Evolutionary conservation across 179 eudicot species (phyloP).

Genomic region (Heliamphora pulchella): DNA sequence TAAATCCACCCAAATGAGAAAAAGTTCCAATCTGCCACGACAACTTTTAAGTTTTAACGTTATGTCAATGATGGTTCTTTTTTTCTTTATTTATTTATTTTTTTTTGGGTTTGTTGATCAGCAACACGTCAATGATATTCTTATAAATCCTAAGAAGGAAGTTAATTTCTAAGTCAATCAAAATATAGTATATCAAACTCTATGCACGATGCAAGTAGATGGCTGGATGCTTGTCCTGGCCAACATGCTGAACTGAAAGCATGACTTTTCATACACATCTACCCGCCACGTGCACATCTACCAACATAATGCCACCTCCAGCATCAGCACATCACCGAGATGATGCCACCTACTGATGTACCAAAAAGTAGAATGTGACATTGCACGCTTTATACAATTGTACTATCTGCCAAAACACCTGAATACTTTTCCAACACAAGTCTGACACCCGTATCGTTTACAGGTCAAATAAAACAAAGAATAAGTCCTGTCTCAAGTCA

Average conservation of each 20-base stretch:
- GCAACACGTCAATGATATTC: neutral
- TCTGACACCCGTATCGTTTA: neutral
- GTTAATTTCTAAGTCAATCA: neutral
- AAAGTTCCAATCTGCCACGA: neutral
- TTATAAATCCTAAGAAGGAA: neutral
- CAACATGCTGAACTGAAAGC: neutral
- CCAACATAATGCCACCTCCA: conserved; percentile 2
- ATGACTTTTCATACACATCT: neutral
- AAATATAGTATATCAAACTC: neutral
- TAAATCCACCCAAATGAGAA: neutral
- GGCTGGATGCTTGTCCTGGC: neutral
- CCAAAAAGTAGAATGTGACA: neutral
- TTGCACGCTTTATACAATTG: neutral
- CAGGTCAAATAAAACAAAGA: neutral
- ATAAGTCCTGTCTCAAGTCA: neutral
- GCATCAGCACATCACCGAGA: neutral
- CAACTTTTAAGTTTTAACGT: neutral
- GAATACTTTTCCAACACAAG: neutral
- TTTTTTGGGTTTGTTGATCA: too few relatives aligned
- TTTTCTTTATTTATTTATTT: too few relatives aligned
- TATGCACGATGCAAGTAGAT: neutral
- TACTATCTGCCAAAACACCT: neutral
- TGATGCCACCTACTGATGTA: neutral
- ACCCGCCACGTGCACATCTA: neutral
- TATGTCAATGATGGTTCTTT: neutral